phyloP scores from a whole-genome alignment of 164 flowering plant genomes.

The Magnolia sinica region DNA sequence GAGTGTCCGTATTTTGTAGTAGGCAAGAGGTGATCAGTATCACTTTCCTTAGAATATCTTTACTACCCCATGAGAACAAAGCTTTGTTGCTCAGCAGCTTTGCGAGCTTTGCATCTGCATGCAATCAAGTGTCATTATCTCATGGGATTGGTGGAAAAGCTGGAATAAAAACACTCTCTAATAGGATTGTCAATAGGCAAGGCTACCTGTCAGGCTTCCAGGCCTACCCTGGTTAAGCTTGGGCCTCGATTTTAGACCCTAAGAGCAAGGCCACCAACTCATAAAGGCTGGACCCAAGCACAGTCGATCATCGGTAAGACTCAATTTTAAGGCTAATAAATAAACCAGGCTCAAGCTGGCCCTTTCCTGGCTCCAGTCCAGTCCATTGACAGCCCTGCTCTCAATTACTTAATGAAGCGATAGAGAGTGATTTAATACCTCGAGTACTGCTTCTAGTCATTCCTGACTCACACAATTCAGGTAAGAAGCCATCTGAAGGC shows the following conservation, averaged over 20 bases:
- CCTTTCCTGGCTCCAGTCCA: background rate
- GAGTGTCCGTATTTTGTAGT: slow-evolving; percentile 32
- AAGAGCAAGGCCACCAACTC: too few relatives aligned
- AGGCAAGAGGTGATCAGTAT: slow-evolving; percentile 48
- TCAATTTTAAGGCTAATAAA: background rate
- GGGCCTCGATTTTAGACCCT: too few relatives aligned
- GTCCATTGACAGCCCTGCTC: background rate
- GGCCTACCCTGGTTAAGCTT: too few relatives aligned
- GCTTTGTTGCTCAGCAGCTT: slow-evolving; percentile 46
- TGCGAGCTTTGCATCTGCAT: slow-evolving; percentile 45
- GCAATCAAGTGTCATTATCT: slow-evolving; percentile 4
- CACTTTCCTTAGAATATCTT: slow-evolving; percentile 55
- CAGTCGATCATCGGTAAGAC: background rate
- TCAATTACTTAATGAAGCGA: background rate
- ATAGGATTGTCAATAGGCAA: background rate
- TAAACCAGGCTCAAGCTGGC: background rate
- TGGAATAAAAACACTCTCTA: background rate
- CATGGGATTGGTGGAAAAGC: background rate
- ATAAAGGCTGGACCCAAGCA: background rate
- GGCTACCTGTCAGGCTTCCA: too few relatives aligned
- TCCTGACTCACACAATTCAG: slow-evolving; percentile 29
- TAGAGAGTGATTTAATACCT: background rate
- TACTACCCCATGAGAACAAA: slow-evolving; percentile 62
- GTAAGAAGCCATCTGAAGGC: slow-evolving; percentile 57
- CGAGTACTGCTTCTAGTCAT: slow-evolving; percentile 10